These are phyloP conservation scores for Yamadazyma oceani DNA, from an alignment of 1,139 yeast species.

Conservation along the genomic window DNA sequence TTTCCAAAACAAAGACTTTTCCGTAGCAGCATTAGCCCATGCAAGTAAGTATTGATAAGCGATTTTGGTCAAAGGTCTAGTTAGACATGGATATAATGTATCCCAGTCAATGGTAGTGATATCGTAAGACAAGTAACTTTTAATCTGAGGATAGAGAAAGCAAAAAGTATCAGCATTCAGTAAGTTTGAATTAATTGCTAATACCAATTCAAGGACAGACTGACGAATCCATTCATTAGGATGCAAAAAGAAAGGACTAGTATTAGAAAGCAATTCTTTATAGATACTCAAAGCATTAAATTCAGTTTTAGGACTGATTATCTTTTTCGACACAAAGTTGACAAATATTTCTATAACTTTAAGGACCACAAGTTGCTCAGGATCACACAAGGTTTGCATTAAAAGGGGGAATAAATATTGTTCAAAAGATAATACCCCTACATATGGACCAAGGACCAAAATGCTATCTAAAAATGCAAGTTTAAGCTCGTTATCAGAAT, in stretches of 20 bases:
- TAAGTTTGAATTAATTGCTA: constrained; percentile 61
- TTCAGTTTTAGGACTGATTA: constrained; percentile 39
- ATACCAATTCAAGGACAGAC: constrained; percentile 59
- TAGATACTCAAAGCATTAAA: constrained; percentile 44
- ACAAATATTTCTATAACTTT: constrained; percentile 67
- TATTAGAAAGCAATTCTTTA: constrained; percentile 33
- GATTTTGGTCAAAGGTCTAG: constrained; percentile 64
- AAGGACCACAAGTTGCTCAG: constrained; percentile 81
- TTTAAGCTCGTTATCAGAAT: constrained; percentile 65
- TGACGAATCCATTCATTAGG: constrained; percentile 89
- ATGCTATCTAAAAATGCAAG: constrained; percentile 73
- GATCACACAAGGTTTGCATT: constrained; percentile 77
- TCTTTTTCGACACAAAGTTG: constrained; percentile 29
- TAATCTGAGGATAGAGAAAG: constrained; percentile 76
- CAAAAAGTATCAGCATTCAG: constrained; percentile 81
- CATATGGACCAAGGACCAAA: constrained; percentile 72
- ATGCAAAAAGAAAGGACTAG: constrained; percentile 53
- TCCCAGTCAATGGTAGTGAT: constrained; percentile 66
- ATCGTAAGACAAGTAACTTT: constrained; percentile 76
- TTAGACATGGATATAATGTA: constrained; percentile 60
- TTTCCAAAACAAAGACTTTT: constrained; percentile 75
- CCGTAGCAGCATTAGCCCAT: constrained; percentile 69
- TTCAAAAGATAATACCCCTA: constrained; percentile 81
- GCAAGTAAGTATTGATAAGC: constrained; percentile 63
- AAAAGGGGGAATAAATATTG: constrained; percentile 85